Conservation (phyloP, 495 filamentous ascomycete species). For the Aspergillus indologenus region DNA sequence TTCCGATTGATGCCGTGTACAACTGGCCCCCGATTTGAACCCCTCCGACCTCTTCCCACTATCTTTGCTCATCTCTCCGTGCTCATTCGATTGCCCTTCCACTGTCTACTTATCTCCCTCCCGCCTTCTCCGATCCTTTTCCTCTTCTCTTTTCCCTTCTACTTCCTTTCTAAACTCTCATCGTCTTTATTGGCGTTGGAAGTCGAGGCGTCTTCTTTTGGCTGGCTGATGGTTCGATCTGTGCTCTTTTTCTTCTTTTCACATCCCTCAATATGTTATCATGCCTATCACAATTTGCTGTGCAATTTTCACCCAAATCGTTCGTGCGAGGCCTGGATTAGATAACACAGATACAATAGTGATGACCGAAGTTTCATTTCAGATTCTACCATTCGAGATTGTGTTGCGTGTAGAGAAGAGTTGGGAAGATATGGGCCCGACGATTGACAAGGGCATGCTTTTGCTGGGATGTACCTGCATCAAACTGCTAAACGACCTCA, state of each 20-base stretch:
- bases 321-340: constrained; percentile 19
- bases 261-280: constrained; percentile 26
- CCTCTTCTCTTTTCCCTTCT: constrained; percentile 17
- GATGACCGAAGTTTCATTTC: constrained; percentile 16
- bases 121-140: constrained; percentile 25
- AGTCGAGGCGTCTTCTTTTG: constrained; percentile 47
- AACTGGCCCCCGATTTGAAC: constrained; percentile 11
- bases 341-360: constrained; percentile 28
- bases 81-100: constrained; percentile 9
- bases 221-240: constrained; percentile 36
- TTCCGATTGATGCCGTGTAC: constrained; percentile 8
- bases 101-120: constrained; percentile 27
- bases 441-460: not conserved
- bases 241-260: constrained; percentile 23
- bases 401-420: not conserved
- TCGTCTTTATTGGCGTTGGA: constrained; percentile 48
- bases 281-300: constrained; percentile 19
- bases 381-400: not conserved
- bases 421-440: not conserved
- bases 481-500: constrained; percentile 15
- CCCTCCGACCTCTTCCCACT: constrained; percentile 16
- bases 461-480: constrained; percentile 12
- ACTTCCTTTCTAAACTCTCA: constrained; percentile 36
- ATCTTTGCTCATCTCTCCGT: constrained; percentile 6
- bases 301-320: constrained; percentile 18